Conservation (phyloP, 495 filamentous ascomycete species). For the Xylaria palmicola region DNA sequence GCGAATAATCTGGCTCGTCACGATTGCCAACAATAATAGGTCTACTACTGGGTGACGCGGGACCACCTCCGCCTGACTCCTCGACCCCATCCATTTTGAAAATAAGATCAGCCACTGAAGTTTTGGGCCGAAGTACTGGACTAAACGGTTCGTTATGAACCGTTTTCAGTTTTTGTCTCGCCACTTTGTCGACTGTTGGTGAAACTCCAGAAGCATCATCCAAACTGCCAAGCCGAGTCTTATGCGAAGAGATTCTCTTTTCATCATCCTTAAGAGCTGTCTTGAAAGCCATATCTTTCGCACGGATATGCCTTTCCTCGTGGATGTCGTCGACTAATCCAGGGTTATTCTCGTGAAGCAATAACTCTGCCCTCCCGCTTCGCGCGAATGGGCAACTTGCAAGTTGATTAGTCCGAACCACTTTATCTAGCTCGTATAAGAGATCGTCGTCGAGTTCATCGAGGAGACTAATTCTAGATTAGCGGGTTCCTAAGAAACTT, state of each 20-base stretch:
- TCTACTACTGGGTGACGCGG: constrained; percentile 21
- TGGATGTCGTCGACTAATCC: constrained; percentile 49
- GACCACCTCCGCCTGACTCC: constrained; percentile 7
- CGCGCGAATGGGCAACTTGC: constrained; percentile 71
- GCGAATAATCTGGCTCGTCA: constrained; percentile 21
- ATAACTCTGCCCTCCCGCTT: constrained; percentile 67
- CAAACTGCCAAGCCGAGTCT: constrained; percentile 48
- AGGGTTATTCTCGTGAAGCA: constrained; percentile 71
- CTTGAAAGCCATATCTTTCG: constrained; percentile 56
- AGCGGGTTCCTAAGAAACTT: constrained; percentile 33
- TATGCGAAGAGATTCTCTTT: constrained; percentile 48
- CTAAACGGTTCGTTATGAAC: constrained; percentile 50
- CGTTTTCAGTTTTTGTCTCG: constrained; percentile 46
- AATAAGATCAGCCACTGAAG: constrained; percentile 73
- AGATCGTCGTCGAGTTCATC: constrained; percentile 86
- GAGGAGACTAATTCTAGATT: constrained; percentile 47
- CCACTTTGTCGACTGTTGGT: constrained; percentile 51
- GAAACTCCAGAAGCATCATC: constrained; percentile 56
- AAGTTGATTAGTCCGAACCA: constrained; percentile 79
- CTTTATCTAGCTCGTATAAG: constrained; percentile 70
- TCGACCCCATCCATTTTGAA: constrained; percentile 93
- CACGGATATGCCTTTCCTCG: constrained; percentile 48
- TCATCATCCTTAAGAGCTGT: constrained; percentile 61
- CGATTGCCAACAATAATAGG: background rate
- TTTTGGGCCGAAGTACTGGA: constrained; percentile 63